Percentiles rank a stretch among this genome's conserved stretches.
Conservation (phyloP, 345 rosid species). For the Clausena lansium region DNA sequence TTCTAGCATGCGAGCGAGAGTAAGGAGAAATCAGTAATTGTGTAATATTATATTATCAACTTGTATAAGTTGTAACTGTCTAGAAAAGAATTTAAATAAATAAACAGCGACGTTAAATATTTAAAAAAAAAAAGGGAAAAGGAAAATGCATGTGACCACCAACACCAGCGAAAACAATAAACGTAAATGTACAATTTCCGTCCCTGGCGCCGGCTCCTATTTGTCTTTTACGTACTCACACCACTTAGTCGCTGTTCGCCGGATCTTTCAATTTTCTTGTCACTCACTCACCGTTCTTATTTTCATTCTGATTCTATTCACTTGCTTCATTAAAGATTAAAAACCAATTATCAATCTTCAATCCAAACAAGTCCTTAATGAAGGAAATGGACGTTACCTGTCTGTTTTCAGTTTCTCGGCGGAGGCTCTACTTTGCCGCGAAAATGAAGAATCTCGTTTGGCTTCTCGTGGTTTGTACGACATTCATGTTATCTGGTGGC, state of each 20-base stretch:
- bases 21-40: background rate
- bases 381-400: slow-evolving; percentile 5
- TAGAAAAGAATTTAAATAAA: background rate
- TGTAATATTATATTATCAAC: background rate
- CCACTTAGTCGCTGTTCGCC: background rate
- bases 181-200: slow-evolving; percentile 19
- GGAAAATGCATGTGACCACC: slow-evolving; percentile 17
- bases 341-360: background rate
- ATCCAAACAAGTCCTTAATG: background rate
- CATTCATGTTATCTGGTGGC: background rate
- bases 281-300: background rate
- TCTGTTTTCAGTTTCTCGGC: slow-evolving; percentile 5
- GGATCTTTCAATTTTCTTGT: slow-evolving; percentile 5
- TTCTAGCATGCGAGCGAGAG: too few relatives aligned
- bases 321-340: too few relatives aligned
- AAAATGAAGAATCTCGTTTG: slow-evolving; percentile 7
- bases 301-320: background rate
- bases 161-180: background rate
- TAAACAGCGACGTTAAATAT: slow-evolving; percentile 5
- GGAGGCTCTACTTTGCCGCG: background rate
- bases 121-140: background rate
- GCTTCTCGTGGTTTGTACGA: slow-evolving; percentile 6
- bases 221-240: slow-evolving; percentile 25
- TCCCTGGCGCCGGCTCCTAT: slow-evolving; percentile 34
- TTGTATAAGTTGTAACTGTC: background rate